These are phyloP conservation scores for Elsinoe ampelina DNA, from an alignment of 2,329 filamentous ascomycete genomes.

Conservation along the genomic window DNA sequence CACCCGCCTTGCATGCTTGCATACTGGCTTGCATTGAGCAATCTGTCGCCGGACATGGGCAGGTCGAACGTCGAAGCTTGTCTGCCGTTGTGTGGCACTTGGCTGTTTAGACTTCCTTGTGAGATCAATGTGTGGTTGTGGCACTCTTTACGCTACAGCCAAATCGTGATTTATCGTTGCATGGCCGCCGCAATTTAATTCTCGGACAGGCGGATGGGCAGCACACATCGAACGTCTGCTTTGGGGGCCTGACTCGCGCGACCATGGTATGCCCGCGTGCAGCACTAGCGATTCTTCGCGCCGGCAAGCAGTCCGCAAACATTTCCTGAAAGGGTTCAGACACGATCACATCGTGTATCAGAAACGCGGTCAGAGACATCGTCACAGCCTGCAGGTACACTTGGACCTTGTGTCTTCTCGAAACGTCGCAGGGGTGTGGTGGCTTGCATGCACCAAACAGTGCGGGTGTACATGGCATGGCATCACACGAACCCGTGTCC, in stretches of 20 bases:
- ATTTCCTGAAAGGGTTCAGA: no score
- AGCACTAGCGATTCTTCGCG: neutral
- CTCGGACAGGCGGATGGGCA: constrained; percentile 3
- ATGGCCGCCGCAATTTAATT: constrained; percentile 1
- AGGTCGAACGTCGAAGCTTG: constrained; percentile 11
- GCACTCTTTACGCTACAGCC: neutral
- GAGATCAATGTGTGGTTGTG: constrained; percentile 1
- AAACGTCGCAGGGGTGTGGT: neutral
- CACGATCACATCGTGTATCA: neutral
- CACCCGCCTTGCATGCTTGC: no score
- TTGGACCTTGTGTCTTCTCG: neutral
- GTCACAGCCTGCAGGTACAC: constrained; percentile 5
- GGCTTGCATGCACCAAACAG: neutral
- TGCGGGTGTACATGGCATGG: neutral
- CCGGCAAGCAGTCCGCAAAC: neutral
- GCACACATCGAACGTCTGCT: neutral
- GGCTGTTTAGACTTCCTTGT: neutral
- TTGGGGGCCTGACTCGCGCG: neutral
- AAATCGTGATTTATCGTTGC: neutral
- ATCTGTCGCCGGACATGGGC: constrained; percentile 1
- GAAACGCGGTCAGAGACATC: neutral
- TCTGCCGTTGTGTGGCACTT: neutral
- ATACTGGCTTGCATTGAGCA: no score
- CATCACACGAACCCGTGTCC: neutral
- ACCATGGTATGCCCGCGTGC: neutral